Percentiles rank a stretch among this genome's conserved stretches.
These are phyloP conservation scores for Arachis stenosperma DNA, from an alignment of 306 rosid species.

Conservation along the genomic window DNA sequence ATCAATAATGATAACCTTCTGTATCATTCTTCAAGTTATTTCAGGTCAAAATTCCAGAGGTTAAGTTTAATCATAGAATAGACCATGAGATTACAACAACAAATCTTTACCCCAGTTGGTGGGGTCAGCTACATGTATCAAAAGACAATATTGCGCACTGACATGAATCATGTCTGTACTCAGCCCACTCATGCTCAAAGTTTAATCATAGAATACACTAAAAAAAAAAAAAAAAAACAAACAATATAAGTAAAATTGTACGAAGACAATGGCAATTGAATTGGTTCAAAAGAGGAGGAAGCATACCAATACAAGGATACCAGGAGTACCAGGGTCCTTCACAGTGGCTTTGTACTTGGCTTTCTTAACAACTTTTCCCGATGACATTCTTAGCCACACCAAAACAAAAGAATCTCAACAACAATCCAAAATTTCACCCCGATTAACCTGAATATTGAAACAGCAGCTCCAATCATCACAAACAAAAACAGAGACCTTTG, in stretches of 20 bases:
- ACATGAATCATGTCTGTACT: too few species aligned
- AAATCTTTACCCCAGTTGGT: too few species aligned
- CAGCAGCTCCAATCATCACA: neutral
- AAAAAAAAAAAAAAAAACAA: neutral
- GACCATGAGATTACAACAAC: neutral
- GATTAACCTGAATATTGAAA: constrained; percentile 18
- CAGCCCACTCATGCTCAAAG: too few species aligned
- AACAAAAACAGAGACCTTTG: too few species aligned
- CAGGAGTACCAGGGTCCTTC: constrained; percentile 85
- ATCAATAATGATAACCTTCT: neutral
- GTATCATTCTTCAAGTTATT: neutral
- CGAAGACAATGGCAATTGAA: constrained; percentile 21
- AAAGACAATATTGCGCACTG: too few species aligned
- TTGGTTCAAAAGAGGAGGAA: neutral
- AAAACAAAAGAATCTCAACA: neutral
- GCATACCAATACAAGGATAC: constrained; percentile 76
- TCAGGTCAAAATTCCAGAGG: neutral
- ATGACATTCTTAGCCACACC: constrained; percentile 54
- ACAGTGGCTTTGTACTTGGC: constrained; percentile 75
- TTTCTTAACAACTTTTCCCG: constrained; percentile 64
- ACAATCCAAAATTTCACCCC: neutral
- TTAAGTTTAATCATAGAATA: neutral
- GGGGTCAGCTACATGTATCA: too few species aligned
- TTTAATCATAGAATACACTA: too few species aligned
- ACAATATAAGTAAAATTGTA: neutral